These are phyloP conservation scores for Tephrocybe sp. DNA, from an alignment of 768 basidiomycete genomes.

Conservation along the genomic window DNA sequence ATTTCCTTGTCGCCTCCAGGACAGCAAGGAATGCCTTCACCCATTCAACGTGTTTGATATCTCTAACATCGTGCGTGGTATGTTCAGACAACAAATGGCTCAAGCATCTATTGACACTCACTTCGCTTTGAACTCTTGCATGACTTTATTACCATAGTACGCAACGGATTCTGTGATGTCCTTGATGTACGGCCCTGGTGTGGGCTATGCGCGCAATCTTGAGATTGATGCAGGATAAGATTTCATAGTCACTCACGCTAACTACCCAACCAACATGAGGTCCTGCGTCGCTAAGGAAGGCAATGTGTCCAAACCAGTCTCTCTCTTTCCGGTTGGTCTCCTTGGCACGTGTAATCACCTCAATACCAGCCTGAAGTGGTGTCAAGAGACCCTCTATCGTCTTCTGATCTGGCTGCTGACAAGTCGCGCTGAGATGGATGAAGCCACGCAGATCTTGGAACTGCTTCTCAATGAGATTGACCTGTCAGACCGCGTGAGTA, in stretches of 20 bases:
- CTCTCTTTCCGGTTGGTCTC: constrained; percentile 77
- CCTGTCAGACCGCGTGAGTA: constrained; percentile 39
- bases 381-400: constrained; percentile 54
- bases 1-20: constrained; percentile 77
- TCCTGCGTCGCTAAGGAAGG: constrained; percentile 78
- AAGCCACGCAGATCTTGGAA: constrained; percentile 68
- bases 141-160: constrained; percentile 87
- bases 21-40: constrained; percentile 66
- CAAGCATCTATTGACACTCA: constrained; percentile 33
- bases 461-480: constrained; percentile 61
- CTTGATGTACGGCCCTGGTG: constrained; percentile 75
- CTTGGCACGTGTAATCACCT: constrained; percentile 75
- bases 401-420: constrained; percentile 75
- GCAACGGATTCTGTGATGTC: constrained; percentile 83
- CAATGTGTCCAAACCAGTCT: constrained; percentile 81
- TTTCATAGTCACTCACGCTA: constrained; percentile 48
- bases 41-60: constrained; percentile 88
- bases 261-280: constrained; percentile 86
- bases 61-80: constrained; percentile 41
- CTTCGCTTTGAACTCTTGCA: constrained; percentile 94
- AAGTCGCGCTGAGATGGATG: constrained; percentile 63
- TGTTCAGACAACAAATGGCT: constrained; percentile 1
- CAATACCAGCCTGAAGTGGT: constrained; percentile 70
- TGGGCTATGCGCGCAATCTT: constrained; percentile 46
- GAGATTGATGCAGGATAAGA: not conserved